phyloP scores from a whole-genome alignment of 2,329 filamentous ascomycete genomes.

The Echinosphaeria canescens region DNA sequence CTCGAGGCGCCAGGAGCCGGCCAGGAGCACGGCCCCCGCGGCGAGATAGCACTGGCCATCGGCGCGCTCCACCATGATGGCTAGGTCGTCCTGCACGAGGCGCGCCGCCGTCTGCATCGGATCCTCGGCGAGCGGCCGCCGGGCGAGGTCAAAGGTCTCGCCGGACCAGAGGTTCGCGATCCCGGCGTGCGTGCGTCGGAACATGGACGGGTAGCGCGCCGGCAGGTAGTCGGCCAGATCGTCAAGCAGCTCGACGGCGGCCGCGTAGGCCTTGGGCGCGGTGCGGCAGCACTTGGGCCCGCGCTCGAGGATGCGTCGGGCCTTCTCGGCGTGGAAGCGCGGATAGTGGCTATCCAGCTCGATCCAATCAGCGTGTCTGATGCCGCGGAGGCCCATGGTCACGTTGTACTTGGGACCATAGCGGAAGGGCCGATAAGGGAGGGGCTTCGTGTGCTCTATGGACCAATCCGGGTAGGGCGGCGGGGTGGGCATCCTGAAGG shows the following conservation, averaged over 20 bases:
- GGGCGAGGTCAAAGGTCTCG: conserved; percentile 47
- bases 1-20: conserved; percentile 65
- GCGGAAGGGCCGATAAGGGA: conserved; percentile 60
- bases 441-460: conserved; percentile 42
- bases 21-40: conserved; percentile 52
- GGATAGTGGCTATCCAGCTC: conserved; percentile 67
- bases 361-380: conserved; percentile 58
- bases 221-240: conserved; percentile 53
- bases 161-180: conserved; percentile 50
- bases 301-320: conserved; percentile 41
- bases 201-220: conserved; percentile 53
- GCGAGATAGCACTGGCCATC: conserved; percentile 70
- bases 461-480: conserved; percentile 47
- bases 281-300: conserved; percentile 47
- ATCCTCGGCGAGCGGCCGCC: conserved; percentile 46
- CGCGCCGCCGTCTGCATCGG: conserved; percentile 57
- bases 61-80: conserved; percentile 56
- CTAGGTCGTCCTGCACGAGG: conserved; percentile 62
- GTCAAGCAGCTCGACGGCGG: conserved; percentile 54
- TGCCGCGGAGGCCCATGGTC: conserved; percentile 54
- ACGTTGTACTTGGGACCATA: conserved; percentile 58
- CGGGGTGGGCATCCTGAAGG: conserved; percentile 37
- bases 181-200: conserved; percentile 36
- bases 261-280: conserved; percentile 46
- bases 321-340: conserved; percentile 52